A percentile compares a stretch with the other conserved stretches of the same genome.
phyloP scores from a whole-genome alignment of 495 filamentous ascomycete genomes.

The Cudoniella acicularis region DNA sequence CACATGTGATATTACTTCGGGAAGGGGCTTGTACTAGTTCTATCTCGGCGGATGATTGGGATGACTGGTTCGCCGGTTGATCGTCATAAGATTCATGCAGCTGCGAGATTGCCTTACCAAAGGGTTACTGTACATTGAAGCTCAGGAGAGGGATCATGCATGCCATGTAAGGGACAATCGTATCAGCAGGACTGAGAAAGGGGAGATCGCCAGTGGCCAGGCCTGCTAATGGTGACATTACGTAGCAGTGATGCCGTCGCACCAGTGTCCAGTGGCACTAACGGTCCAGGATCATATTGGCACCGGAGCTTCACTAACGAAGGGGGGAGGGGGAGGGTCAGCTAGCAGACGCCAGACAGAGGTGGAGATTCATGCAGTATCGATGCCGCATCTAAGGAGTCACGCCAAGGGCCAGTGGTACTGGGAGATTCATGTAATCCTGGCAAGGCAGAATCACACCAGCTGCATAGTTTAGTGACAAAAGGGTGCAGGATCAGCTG shows the following conservation, averaged over 20 bases:
- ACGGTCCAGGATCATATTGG: background rate
- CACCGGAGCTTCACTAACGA: background rate
- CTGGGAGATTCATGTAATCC: constrained; percentile 7
- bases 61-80: background rate
- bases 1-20: background rate
- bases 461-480: constrained; percentile 16
- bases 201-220: background rate
- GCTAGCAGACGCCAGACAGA: background rate
- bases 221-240: background rate
- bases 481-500: constrained; percentile 12
- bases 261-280: background rate
- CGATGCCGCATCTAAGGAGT: constrained; percentile 1
- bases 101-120: background rate
- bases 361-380: background rate
- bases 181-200: too few relatives aligned
- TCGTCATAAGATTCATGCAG: background rate
- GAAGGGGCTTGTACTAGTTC: background rate
- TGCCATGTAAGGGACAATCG: too few relatives aligned
- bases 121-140: background rate
- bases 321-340: background rate
- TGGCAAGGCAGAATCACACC: constrained; percentile 17
- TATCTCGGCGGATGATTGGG: background rate
- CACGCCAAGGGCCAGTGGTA: constrained; percentile 5
- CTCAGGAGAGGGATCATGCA: too few relatives aligned
- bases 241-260: background rate